A percentile compares a stretch with the other conserved stretches of the same genome.
Evolutionary conservation across 495 filamentous ascomycete genomes (phyloP).

Genomic region (Niebla homalea): DNA sequence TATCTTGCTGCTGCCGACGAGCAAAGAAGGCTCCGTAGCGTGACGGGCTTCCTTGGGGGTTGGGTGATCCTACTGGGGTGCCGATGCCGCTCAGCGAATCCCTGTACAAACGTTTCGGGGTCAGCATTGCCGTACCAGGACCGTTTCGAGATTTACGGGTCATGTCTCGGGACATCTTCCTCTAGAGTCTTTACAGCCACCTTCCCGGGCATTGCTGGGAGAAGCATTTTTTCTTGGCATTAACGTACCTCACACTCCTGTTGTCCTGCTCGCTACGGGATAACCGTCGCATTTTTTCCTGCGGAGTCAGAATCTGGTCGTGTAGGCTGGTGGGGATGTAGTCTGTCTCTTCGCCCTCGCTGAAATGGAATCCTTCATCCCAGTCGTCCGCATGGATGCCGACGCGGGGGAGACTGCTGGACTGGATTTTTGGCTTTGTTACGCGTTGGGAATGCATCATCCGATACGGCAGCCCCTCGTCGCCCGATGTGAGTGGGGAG

Average conservation of each 20-base stretch:
- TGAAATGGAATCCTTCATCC: conserved; percentile 71
- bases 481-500: conserved; percentile 43
- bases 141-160: too few relatives aligned
- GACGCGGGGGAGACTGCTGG: conserved; percentile 59
- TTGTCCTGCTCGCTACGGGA: conserved; percentile 60
- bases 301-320: conserved; percentile 72
- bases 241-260: conserved; percentile 29
- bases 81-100: conserved; percentile 44
- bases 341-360: conserved; percentile 87
- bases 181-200: too few relatives aligned
- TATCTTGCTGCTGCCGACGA: conserved; percentile 52
- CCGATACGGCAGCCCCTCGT: conserved; percentile 51
- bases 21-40: conserved; percentile 79
- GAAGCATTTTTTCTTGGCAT: too few relatives aligned
- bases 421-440: conserved; percentile 60
- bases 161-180: too few relatives aligned
- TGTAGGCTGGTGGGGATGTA: conserved; percentile 75
- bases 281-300: conserved; percentile 72
- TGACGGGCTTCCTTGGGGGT: conserved; percentile 59
- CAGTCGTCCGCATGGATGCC: conserved; percentile 52
- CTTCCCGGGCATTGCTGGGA: too few relatives aligned
- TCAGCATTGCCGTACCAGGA: too few relatives aligned
- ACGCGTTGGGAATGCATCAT: conserved; percentile 78
- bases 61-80: conserved; percentile 64
- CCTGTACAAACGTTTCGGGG: conserved; percentile 10